Evolutionary conservation across 2,329 filamentous ascomycete genomes (phyloP), one percentile per base, ranked within the genome.

Genomic region (Aureobasidium sp.): DNA sequence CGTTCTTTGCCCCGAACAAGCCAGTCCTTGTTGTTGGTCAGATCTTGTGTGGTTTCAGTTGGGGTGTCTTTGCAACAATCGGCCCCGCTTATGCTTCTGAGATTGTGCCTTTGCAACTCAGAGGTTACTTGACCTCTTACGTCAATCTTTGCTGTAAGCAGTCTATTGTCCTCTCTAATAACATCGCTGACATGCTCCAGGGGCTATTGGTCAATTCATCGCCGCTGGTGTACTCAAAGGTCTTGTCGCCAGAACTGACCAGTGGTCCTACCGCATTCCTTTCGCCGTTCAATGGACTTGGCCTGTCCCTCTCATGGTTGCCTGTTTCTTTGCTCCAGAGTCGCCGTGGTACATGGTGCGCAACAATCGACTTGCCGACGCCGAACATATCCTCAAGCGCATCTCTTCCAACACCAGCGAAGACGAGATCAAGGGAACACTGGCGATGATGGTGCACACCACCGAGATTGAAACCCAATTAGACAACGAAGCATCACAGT

Each of bases 21-120:
- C 22, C 44, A 5, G 48, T 60, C 14, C 47, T 63, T 2, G 35
- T 60, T 7, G 48, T 54, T 11, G 61, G 61, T 17, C 54, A 63
- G 29, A 48, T 60, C 6, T 12, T 63, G 12, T 57, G 53, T 11
- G 61, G 54, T 14, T 52, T 60, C 27, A 27, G 44, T 14, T 57
- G 50, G 50, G 54, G 53, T 3, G 82, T 81, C 58, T 86, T 84
- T 68, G 82, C 82, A 5, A 81, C 84, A 27, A 73, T 78, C 27
- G 74, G 75, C 8, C 76, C 84, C 63, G 85, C 86, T 1, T 89
- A 89, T 68, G 86, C 85, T 27, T 85, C 83, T 61, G 86, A 89
- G 69, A 81, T 86, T 8, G 83, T 82, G 40, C 84, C 84, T 1
- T 74, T 83, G 35, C 78, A 79, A 1, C 77, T 87, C 42, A 78